phyloP scores from a whole-genome alignment of 495 filamentous ascomycete genomes.

The Trichoderma reesei region DNA sequence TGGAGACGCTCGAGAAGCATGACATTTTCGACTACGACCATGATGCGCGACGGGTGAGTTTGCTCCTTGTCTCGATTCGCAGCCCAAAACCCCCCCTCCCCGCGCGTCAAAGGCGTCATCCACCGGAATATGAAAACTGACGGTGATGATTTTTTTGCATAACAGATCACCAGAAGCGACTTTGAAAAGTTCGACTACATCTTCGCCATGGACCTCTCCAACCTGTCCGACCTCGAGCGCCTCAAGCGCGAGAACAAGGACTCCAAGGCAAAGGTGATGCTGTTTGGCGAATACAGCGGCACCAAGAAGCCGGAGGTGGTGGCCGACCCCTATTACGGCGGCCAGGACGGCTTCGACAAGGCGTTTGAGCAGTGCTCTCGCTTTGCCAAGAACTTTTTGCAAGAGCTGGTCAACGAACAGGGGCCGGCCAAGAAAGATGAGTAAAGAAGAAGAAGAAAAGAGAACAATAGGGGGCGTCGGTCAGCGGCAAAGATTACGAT shows the following conservation, averaged over 20 bases:
- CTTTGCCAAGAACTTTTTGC: conserved; percentile 70
- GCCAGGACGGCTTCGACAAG: conserved; percentile 67
- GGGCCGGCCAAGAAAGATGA: not conserved
- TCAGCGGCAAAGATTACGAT: not conserved
- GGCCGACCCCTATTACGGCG: conserved; percentile 90
- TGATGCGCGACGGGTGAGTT: conserved; percentile 59
- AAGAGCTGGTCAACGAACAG: conserved; percentile 19
- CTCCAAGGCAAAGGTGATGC: conserved; percentile 50
- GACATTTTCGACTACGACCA: conserved; percentile 71
- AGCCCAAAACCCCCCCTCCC: too few species aligned
- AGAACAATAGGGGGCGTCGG: not conserved
- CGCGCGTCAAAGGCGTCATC: not conserved
- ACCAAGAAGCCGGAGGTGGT: conserved; percentile 56
- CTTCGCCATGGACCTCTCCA: conserved; percentile 87
- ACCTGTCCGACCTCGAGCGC: conserved; percentile 59
- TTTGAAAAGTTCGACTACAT: conserved; percentile 86
- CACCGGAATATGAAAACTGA: not conserved
- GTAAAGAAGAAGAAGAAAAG: not conserved
- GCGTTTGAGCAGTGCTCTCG: conserved; percentile 74
- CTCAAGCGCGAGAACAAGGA: conserved; percentile 45
- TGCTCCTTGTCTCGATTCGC: not conserved
- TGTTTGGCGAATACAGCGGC: conserved; percentile 79
- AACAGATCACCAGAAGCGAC: conserved; percentile 38
- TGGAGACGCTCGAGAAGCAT: conserved; percentile 65
- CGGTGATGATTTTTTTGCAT: too few species aligned